These are phyloP conservation scores for Chrysanthemum makinoi DNA, from an alignment of 129 eudicot genomes.

Conservation along the genomic window DNA sequence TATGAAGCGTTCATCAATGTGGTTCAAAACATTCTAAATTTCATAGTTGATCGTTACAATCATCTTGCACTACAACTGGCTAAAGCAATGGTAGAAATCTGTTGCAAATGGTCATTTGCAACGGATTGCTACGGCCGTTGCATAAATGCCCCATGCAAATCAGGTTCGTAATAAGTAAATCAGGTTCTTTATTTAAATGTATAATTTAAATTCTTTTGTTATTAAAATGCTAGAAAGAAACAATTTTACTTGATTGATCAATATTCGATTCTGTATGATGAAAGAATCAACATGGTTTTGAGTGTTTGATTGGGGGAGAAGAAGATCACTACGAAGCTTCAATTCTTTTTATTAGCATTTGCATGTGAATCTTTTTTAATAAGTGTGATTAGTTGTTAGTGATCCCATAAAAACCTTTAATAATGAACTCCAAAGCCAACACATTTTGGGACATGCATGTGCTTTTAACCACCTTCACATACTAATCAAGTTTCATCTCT, in stretches of 20 bases:
- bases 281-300: slow-evolving; percentile 31
- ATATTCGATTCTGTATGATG: slow-evolving; percentile 20
- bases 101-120: too few species aligned
- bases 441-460: slow-evolving; percentile 43
- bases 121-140: too few species aligned
- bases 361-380: slow-evolving; percentile 34
- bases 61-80: too few species aligned
- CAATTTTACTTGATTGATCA: slow-evolving; percentile 1
- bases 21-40: too few species aligned
- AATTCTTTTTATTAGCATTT: slow-evolving; percentile 13
- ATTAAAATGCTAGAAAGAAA: not conserved
- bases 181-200: not conserved
- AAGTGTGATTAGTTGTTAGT: slow-evolving; percentile 38
- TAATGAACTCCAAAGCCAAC: slow-evolving; percentile 32
- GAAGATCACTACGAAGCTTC: slow-evolving; percentile 23
- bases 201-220: not conserved
- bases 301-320: slow-evolving; percentile 21
- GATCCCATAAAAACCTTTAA: slow-evolving; percentile 30
- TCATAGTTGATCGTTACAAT: too few species aligned
- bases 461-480: slow-evolving; percentile 41
- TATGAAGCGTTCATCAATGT: too few species aligned
- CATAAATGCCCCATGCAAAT: too few species aligned
- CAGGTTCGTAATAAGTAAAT: not conserved
- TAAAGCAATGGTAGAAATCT: too few species aligned
- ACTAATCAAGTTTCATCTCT: slow-evolving; percentile 30